Base-by-base conservation (phyloP, 176 grass and related monocot genomes). In the Thalia dealbata region DNA sequence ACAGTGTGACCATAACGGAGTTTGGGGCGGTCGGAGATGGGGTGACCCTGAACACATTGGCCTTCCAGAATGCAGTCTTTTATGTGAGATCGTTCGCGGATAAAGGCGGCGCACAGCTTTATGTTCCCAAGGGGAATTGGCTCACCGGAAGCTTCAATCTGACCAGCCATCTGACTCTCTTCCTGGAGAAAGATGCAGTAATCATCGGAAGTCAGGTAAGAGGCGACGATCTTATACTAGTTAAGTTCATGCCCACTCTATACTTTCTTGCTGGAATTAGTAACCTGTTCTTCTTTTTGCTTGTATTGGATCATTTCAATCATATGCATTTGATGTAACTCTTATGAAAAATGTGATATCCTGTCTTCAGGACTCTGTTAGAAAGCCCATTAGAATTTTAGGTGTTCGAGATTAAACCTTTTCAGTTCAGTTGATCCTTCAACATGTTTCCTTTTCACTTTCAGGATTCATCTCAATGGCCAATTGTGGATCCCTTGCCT, bases 71-170 rank as follows among this genome's bases (percentile, higher is more conserved):
- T 79, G 92, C 92, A 30, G 73, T 96, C 43, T 96, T 96, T 82
- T 96, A 96, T 73, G 74, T 71, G 59, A 82, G 83, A 65, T 96
- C 92, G 24, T 96, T 96, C 23, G 80, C 92, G 0, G 92, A 96
- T 73, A 96, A 96, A 86, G 89, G 92, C 1, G 92, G 92, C 4
- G 92, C 89, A 24, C 92, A 96, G 75, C 76, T 96, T 38, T 96
- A 92, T 46, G 92, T 96, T 44, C 92, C 92, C 18, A 78, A 86
- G 75, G 92, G 92, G 29, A 80, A 79, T 50, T 96, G 92, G 92
- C 87, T 96, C 72, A 96, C 89, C 26, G 89, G 92, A 78, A 96
- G 92, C 81, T 92, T 96, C 84, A 96, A 96, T 70, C 75, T 96
- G 68, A 96, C 87, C 19, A 96, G 89, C 58, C 89, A 92, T 72